Conservation (phyloP, 495 filamentous ascomycete species). For the Neurospora africana region DNA sequence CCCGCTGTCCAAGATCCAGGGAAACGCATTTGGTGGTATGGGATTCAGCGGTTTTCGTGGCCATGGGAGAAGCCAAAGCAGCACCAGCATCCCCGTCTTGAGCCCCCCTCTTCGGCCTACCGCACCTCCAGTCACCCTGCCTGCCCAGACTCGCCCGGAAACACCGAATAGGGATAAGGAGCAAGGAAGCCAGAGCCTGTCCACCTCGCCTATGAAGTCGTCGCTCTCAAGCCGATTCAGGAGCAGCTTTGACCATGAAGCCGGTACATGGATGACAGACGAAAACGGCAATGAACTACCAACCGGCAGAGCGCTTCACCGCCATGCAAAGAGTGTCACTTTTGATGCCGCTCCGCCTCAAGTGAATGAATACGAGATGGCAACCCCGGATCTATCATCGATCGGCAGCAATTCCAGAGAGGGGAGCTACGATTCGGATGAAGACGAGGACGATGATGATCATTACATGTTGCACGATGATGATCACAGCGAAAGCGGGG, state of each 20-base stretch:
- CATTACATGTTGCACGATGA: slow-evolving; percentile 62
- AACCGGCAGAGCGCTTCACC: slow-evolving; percentile 50
- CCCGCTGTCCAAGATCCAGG: slow-evolving; percentile 63
- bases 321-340: slow-evolving; percentile 89
- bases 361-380: slow-evolving; percentile 95
- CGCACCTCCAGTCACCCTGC: slow-evolving; percentile 1
- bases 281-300: slow-evolving; percentile 43
- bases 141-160: slow-evolving; percentile 22
- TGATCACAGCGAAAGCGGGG: slow-evolving; percentile 64
- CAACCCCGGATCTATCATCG: slow-evolving; percentile 86
- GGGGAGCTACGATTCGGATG: slow-evolving; percentile 77
- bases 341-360: slow-evolving; percentile 91
- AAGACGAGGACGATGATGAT: slow-evolving; percentile 60
- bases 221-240: slow-evolving; percentile 69
- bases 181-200: background rate
- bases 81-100: slow-evolving; percentile 36
- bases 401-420: slow-evolving; percentile 79
- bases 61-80: slow-evolving; percentile 37
- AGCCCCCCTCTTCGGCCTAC: slow-evolving; percentile 31
- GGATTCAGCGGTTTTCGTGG: slow-evolving; percentile 37
- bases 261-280: slow-evolving; percentile 61
- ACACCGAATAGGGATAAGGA: slow-evolving; percentile 62
- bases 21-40: slow-evolving; percentile 46
- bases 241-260: slow-evolving; percentile 60
- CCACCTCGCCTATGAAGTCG: slow-evolving; percentile 70